phyloP scores from a whole-genome alignment of 1,284 basidiomycete genomes.

The Leccinum ponderosum region DNA sequence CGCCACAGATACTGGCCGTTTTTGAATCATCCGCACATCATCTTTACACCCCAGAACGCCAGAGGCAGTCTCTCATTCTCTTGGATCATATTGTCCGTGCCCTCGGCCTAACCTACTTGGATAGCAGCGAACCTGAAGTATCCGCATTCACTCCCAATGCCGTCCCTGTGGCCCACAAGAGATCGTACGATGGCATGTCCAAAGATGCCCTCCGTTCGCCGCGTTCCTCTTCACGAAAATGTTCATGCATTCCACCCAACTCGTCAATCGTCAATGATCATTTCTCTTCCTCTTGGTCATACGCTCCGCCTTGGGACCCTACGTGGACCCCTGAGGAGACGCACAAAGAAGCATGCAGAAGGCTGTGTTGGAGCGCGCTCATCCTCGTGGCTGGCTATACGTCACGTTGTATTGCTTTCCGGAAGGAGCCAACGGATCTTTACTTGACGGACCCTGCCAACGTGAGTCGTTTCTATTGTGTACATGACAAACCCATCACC shows the following conservation, averaged over 20 bases:
- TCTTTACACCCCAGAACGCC: slow-evolving; percentile 53
- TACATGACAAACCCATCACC: slow-evolving; percentile 31
- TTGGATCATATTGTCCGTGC: slow-evolving; percentile 63
- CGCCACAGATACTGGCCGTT: slow-evolving; percentile 61
- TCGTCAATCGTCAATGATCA: slow-evolving; percentile 40
- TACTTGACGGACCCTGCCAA: slow-evolving; percentile 62
- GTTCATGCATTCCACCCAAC: slow-evolving; percentile 50
- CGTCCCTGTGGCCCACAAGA: slow-evolving; percentile 47
- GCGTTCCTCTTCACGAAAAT: slow-evolving; percentile 37
- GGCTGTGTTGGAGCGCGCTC: slow-evolving; percentile 73
- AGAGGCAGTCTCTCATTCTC: slow-evolving; percentile 51
- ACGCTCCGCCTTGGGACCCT: slow-evolving; percentile 60
- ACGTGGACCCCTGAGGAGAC: slow-evolving; percentile 54
- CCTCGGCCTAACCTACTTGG: slow-evolving; percentile 56
- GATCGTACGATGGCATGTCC: slow-evolving; percentile 27
- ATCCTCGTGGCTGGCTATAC: slow-evolving; percentile 64
- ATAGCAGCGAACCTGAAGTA: slow-evolving; percentile 54
- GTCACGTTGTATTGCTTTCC: slow-evolving; percentile 64
- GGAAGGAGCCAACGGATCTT: slow-evolving; percentile 54
- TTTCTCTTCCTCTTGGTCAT: slow-evolving; percentile 46
- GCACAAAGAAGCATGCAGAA: slow-evolving; percentile 64
- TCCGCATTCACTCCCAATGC: slow-evolving; percentile 47
- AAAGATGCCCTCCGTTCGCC: slow-evolving; percentile 30
- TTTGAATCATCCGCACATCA: slow-evolving; percentile 77
- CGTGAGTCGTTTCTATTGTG: slow-evolving; percentile 40